Conservation (phyloP, 352 stramenopile genomes). For the Aphanomyces astaci region DNA sequence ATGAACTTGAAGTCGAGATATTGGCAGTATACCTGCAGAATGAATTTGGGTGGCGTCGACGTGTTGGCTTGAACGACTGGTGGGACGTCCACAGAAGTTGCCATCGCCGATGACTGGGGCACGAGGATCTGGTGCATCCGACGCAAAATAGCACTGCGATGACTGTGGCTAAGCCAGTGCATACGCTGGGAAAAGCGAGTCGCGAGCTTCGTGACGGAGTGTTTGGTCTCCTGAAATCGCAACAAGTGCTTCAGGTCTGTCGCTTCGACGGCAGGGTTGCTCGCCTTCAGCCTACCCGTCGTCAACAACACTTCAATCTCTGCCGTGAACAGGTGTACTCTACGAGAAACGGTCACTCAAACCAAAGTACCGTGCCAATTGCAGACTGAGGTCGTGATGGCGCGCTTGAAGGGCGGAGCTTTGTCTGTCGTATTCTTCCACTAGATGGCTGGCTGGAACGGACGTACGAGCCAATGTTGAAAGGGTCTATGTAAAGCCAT, state of each 20-base stretch:
- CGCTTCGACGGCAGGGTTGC: background rate
- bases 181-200: slow-evolving; percentile 9
- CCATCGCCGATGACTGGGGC: background rate
- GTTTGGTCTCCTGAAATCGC: background rate
- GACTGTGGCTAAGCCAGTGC: background rate
- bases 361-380: background rate
- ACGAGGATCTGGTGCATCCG: slow-evolving; percentile 8
- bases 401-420: background rate
- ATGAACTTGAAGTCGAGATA: too few relatives aligned
- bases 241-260: slow-evolving; percentile 3
- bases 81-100: background rate
- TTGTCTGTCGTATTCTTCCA: background rate
- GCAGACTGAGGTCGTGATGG: background rate
- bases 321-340: too few relatives aligned
- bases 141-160: background rate
- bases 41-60: background rate
- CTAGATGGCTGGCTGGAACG: background rate
- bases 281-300: background rate
- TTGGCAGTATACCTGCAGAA: slow-evolving; percentile 11
- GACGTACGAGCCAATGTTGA: background rate
- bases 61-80: background rate
- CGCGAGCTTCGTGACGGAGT: background rate
- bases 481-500: background rate
- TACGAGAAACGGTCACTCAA: background rate
- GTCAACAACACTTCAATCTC: too few relatives aligned